Evolutionary conservation across 2,329 filamentous ascomycete species (phyloP).

Genomic region (Botrytis porri): DNA sequence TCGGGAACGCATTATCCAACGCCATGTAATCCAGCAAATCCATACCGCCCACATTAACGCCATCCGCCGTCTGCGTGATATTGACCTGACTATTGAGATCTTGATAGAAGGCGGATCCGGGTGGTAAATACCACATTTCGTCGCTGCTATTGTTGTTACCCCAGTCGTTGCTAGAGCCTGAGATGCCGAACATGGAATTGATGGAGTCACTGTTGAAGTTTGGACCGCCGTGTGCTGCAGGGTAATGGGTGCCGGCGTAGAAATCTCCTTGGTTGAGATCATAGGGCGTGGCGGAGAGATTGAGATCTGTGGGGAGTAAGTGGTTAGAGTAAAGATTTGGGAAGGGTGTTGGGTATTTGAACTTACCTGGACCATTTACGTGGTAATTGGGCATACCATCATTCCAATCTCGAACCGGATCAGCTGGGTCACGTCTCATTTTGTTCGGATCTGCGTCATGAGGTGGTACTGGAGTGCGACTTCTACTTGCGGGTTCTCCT

Average conservation of each 20-base stretch:
- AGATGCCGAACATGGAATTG: slow-evolving; percentile 31
- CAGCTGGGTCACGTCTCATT: slow-evolving; percentile 30
- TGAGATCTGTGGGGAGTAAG: slow-evolving; percentile 27
- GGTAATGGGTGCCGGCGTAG: slow-evolving; percentile 45
- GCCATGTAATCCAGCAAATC: slow-evolving; percentile 68
- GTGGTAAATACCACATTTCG: slow-evolving; percentile 66
- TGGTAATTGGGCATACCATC: slow-evolving; percentile 31
- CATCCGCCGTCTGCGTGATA: slow-evolving; percentile 65
- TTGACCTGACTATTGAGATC: slow-evolving; percentile 57
- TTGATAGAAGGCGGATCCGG: slow-evolving; percentile 62
- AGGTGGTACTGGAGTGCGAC: slow-evolving; percentile 34
- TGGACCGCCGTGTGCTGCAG: slow-evolving; percentile 28
- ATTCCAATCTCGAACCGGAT: slow-evolving; percentile 36
- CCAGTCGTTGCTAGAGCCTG: slow-evolving; percentile 29
- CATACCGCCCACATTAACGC: slow-evolving; percentile 63
- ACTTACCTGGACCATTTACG: slow-evolving; percentile 31
- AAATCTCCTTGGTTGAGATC: slow-evolving; percentile 55
- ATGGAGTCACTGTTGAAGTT: slow-evolving; percentile 30
- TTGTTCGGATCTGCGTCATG: slow-evolving; percentile 37
- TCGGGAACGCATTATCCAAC: slow-evolving; percentile 46
- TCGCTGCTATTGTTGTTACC: slow-evolving; percentile 24
- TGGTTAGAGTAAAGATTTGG: slow-evolving; percentile 14
- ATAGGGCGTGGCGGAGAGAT: slow-evolving; percentile 61
- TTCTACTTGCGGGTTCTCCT: slow-evolving; percentile 23
- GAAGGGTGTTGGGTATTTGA: not conserved